Base-by-base conservation (phyloP, 225 moss, liverwort and hornwort genomes). In the Rhytidiadelphus loreus region DNA sequence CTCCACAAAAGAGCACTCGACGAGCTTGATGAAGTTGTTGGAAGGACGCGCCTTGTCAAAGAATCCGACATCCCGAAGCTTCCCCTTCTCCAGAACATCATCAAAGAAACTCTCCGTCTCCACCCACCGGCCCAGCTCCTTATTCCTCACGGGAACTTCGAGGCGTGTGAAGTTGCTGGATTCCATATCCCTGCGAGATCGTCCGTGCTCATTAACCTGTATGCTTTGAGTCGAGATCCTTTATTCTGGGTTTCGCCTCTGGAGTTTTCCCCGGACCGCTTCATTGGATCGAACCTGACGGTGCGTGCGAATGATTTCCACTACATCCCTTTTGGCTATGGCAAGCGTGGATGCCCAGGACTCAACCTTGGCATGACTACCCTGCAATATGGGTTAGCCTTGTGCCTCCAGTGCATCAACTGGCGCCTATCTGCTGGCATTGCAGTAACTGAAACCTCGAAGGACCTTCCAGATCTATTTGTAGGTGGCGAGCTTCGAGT, bases 41-140 rank as follows among this genome's bases (percentile, higher is more conserved):
- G 95, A 18, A 92, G 60, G 53, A 39, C 50, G 23, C 91, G 92
- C 6, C 89, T 93, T 43, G 90, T 95, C 53, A 82, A 90, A 85
- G 95, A 95, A 87, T 63, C 87, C 9, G 95, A 95, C 83, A 87
- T 95, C 33, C 24, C 92, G 61, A 91, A 82, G 7, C 93, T 94
- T 32, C 94, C 92, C 29, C 41, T 92, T 82, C 82, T 95, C 72
- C 92, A 93, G 65, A 92, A 88, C 77, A 91, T 95, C 71, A 53
- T 91, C 70, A 94, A 94, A 91, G 95, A 95, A 88, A 83, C 89
- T 3, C 94, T 94, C 56, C 91, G 95, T 37, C 77, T 95, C 73
- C 86, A 93, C 74, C 92, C 94, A 20, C 93, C 93, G 24, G 80
- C 90, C 30, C 93, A 82, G 85, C 89, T 94, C 71, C 88, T 91